Conservation (phyloP, 2,329 filamentous ascomycete species). For the Drechslerella stenobrocha region DNA sequence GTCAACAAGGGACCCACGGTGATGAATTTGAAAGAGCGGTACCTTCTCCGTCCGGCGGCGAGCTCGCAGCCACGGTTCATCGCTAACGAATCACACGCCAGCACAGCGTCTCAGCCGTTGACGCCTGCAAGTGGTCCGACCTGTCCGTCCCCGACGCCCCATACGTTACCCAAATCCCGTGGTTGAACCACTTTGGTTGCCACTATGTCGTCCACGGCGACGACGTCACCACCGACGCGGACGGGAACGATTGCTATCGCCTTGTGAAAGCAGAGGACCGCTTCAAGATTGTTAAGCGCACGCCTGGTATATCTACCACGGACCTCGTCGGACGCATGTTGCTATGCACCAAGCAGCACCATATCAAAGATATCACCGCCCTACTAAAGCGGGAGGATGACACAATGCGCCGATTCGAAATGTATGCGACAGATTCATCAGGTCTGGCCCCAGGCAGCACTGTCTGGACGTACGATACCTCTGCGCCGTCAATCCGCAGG, state of each 20-base stretch:
- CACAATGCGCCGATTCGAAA: conserved; percentile 53
- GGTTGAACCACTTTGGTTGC: conserved; percentile 95
- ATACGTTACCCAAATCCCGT: conserved; percentile 89
- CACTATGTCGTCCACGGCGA: conserved; percentile 95
- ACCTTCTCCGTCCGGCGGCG: conserved; percentile 1
- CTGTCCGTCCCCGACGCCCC: conserved; percentile 80
- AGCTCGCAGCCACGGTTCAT: background rate
- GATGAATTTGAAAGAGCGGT: conserved; percentile 88
- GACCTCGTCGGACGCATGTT: conserved; percentile 98
- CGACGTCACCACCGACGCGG: conserved; percentile 92
- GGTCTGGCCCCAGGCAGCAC: conserved; percentile 76
- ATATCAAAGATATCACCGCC: conserved; percentile 77
- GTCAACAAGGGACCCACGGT: conserved; percentile 95
- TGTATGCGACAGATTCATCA: conserved; percentile 85
- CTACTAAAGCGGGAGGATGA: conserved; percentile 58
- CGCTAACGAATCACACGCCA: conserved; percentile 12
- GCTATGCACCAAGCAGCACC: conserved; percentile 90
- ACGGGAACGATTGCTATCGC: conserved; percentile 93
- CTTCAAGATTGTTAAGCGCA: conserved; percentile 96
- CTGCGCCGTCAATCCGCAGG: conserved; percentile 62
- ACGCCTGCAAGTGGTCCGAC: conserved; percentile 94
- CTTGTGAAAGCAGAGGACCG: conserved; percentile 92
- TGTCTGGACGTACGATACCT: conserved; percentile 79
- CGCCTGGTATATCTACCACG: conserved; percentile 93
- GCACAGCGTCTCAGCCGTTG: conserved; percentile 76